Base-by-base conservation (phyloP, 1,284 basidiomycete genomes). In the Naganishia liquefaciens region DNA sequence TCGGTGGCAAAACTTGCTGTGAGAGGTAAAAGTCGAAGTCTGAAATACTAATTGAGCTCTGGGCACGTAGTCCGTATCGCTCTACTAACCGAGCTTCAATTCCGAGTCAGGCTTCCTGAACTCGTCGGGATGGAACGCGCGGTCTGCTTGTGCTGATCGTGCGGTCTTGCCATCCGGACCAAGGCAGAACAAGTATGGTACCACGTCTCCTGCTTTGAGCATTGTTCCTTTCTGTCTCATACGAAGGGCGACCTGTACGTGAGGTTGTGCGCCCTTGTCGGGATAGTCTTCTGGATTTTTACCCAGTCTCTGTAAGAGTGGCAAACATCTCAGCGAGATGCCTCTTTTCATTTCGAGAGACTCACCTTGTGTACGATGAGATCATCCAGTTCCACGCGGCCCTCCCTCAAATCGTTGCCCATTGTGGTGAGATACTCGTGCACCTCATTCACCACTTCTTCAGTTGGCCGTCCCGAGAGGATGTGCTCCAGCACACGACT, bases 221-320 rank as follows among this genome's bases (percentile, higher is more conserved):
- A 85, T 86, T 5, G 85, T 86, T 37, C 93, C 93, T 70, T 87
- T 88, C 1, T 86, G 84, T 79, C 94, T 95, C 87, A 96, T 88
- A 33, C 91, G 85, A 65, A 96, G 80, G 0, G 95, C 95, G 15
- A 99, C 96, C 73, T 97, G 93, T 0, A 99, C 96, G 74, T 99
- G 96, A 1, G 95, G 95, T 72, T 95, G 93, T 47, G 84, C 87
- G 79, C 97, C 97, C 27, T 87, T 90, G 74, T 98, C 94, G 0
- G 94, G 93, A 74, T 98, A 99, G 74, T 95, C 94, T 74, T 94
- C 89, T 0, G 93, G 93, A 70, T 92, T 90, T 82, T 95, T 97
- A 28, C 93, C 91, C 54, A 97, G 81, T 67, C 93, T 88, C 90
- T 93, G 71, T 43, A 37, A 46, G 39, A 46, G n/a, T 37, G 23